Conservation (phyloP, 495 filamentous ascomycete species). For the Neurospora cerealis region DNA sequence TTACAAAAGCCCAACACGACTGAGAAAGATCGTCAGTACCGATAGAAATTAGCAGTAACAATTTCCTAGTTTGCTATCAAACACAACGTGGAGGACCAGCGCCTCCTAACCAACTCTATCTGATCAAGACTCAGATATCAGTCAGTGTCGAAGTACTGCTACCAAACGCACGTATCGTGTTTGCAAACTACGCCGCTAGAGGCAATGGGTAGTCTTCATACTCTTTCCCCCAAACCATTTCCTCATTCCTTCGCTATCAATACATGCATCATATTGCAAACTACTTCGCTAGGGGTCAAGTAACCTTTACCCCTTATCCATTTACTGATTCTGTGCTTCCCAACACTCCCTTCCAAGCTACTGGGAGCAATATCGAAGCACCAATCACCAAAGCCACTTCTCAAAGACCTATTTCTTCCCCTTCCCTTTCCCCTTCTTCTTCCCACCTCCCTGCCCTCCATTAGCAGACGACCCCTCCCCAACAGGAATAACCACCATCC, state of each 20-base stretch:
- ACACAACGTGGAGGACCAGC: not conserved
- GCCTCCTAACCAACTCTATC: not conserved
- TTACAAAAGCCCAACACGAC: too few relatives aligned
- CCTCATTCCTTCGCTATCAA: not conserved
- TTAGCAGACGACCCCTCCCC: constrained; percentile 22
- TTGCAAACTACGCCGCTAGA: not conserved
- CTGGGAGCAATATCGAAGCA: not conserved
- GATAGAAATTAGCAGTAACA: not conserved
- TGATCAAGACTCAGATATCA: not conserved
- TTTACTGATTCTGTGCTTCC: not conserved
- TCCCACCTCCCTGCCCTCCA: constrained; percentile 8
- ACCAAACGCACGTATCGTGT: not conserved
- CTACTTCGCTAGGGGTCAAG: not conserved
- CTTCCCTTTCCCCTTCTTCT: constrained; percentile 47
- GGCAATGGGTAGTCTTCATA: not conserved
- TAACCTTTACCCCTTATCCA: not conserved
- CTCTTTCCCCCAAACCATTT: not conserved
- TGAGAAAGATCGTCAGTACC: not conserved
- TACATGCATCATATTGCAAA: not conserved
- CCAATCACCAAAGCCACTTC: not conserved
- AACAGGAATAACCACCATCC: constrained; percentile 31
- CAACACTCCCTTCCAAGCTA: not conserved
- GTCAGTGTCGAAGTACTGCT: not conserved
- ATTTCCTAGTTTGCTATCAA: not conserved
- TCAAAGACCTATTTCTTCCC: constrained; percentile 10